Conservation (phyloP, 805 yeast species). For the Kodamaea hsintzibuensis region DNA sequence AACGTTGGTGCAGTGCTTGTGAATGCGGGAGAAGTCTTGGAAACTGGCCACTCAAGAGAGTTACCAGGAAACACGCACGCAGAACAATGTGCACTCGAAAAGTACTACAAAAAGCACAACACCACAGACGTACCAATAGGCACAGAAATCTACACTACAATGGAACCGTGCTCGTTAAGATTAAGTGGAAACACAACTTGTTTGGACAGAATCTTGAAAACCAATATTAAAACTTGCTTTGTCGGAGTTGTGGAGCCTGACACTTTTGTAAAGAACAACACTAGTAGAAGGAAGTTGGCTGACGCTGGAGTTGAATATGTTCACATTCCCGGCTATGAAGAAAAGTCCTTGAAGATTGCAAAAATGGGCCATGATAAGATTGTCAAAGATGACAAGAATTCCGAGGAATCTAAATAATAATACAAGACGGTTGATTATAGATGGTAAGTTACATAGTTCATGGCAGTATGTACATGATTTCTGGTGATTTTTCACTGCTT, state of each 20-base stretch:
- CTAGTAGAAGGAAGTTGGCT: constrained; percentile 57
- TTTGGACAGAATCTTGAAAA: constrained; percentile 68
- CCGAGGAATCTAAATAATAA: background rate
- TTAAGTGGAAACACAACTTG: constrained; percentile 91
- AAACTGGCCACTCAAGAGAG: constrained; percentile 88
- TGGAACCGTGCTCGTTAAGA: constrained; percentile 94
- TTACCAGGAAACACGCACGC: constrained; percentile 96
- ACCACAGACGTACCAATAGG: constrained; percentile 61
- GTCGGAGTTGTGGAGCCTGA: constrained; percentile 93
- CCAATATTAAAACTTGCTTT: constrained; percentile 67
- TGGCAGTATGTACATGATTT: no score
- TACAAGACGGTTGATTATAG: no score
- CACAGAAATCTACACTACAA: constrained; percentile 84
- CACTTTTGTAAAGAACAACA: constrained; percentile 79
- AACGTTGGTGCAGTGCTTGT: constrained; percentile 92
- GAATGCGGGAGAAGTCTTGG: constrained; percentile 56
- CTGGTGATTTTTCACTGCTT: no score
- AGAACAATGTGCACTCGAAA: constrained; percentile 89
- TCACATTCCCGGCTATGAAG: constrained; percentile 82
- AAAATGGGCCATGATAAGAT: constrained; percentile 61
- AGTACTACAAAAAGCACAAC: constrained; percentile 50
- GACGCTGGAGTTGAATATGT: constrained; percentile 65
- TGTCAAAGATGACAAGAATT: background rate
- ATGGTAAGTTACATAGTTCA: no score
- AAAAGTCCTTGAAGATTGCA: constrained; percentile 67